Evolutionary conservation across 225 moss, liverwort and hornwort species (phyloP).

Genomic region (Ulota crispa): DNA sequence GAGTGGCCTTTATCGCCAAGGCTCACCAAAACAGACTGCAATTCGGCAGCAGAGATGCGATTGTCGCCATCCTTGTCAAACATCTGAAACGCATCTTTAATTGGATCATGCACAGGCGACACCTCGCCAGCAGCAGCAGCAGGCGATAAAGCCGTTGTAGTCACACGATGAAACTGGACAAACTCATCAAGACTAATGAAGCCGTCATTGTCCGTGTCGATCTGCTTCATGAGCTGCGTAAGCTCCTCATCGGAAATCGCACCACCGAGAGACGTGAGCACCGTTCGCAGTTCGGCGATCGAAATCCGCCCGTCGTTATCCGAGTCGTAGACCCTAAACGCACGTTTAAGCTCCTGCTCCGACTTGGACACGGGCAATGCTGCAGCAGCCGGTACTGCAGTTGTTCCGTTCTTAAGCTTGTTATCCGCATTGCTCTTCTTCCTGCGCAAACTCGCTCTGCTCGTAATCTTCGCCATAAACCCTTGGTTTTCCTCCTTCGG

Average conservation of each 20-base stretch:
- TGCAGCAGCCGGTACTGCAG: neutral
- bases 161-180: conserved; percentile 27
- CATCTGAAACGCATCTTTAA: conserved; percentile 43
- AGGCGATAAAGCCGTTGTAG: neutral
- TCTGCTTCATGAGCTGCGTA: conserved; percentile 39
- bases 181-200: conserved; percentile 49
- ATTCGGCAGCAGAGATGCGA: conserved; percentile 42
- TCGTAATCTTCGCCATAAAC: conserved; percentile 21
- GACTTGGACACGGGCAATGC: conserved; percentile 22
- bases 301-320: conserved; percentile 46
- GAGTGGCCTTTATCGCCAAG: conserved; percentile 45
- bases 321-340: conserved; percentile 45
- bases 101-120: conserved; percentile 31
- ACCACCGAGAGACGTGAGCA: conserved; percentile 42
- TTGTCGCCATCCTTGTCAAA: conserved; percentile 55
- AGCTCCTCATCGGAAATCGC: conserved; percentile 42
- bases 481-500: conserved; percentile 29
- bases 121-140: neutral
- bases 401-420: neutral
- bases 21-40: conserved; percentile 48
- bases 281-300: conserved; percentile 20
- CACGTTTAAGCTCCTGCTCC: conserved; percentile 31
- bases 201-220: conserved; percentile 49
- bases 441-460: conserved; percentile 19
- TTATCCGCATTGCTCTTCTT: conserved; percentile 22